phyloP scores from a whole-genome alignment of 805 yeast genomes.

The Millerozyma miso region DNA sequence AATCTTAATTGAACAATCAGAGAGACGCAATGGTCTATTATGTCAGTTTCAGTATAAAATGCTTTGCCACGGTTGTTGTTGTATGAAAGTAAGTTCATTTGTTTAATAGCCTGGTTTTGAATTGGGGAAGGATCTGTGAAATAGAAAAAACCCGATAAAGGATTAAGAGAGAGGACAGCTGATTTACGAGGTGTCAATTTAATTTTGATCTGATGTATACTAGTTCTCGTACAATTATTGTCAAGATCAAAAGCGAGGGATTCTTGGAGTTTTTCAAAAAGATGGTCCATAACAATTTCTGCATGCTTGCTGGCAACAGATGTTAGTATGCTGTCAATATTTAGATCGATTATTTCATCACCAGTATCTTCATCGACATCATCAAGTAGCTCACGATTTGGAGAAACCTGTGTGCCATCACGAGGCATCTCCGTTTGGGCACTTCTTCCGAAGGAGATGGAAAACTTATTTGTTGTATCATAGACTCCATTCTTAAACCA shows the following conservation, averaged over 20 bases:
- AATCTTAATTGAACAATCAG: constrained; percentile 44
- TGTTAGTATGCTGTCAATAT: constrained; percentile 31
- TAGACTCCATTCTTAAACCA: constrained; percentile 62
- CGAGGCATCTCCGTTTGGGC: constrained; percentile 12
- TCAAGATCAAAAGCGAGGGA: constrained; percentile 9
- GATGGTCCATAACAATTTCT: constrained; percentile 25
- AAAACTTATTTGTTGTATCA: constrained; percentile 14
- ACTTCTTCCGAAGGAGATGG: constrained; percentile 2
- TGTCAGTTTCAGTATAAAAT: constrained; percentile 26
- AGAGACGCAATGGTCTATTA: constrained; percentile 28
- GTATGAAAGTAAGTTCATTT: constrained; percentile 27
- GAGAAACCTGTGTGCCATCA: constrained; percentile 12
- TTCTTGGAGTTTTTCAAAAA: constrained; percentile 13
- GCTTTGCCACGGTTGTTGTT: constrained; percentile 13
- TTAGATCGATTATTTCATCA: constrained; percentile 22
- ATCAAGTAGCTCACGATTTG: neutral
- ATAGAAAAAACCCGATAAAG: constrained; percentile 38
- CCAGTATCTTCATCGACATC: constrained; percentile 7
- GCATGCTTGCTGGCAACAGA: constrained; percentile 37
- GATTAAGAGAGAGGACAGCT: constrained; percentile 35
- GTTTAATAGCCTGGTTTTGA: constrained; percentile 27
- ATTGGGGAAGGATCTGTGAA: constrained; percentile 36
- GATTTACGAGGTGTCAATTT: constrained; percentile 29
- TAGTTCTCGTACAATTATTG: constrained; percentile 12
- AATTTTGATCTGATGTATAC: constrained; percentile 32